Evolutionary conservation across 2,329 filamentous ascomycete species (phyloP).

Genomic region (Talaromyces sp.): DNA sequence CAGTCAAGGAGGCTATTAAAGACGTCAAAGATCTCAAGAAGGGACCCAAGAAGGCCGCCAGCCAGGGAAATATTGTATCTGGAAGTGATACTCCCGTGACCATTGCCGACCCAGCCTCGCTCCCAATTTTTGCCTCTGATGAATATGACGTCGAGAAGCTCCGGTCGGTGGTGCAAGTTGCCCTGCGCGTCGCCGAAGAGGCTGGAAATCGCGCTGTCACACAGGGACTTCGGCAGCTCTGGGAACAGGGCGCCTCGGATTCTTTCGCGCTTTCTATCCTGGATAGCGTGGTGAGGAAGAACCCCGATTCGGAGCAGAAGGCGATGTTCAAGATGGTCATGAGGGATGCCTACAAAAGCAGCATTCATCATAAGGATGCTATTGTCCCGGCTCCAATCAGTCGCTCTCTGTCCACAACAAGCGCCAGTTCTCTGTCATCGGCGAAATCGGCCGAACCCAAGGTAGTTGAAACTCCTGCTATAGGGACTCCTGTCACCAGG

Average conservation of each 20-base stretch:
- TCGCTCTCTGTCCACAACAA: conserved; percentile 20
- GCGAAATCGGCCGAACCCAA: conserved; percentile 33
- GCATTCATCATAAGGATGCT: conserved; percentile 10
- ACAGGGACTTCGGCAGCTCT: conserved; percentile 23
- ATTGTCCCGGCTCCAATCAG: conserved; percentile 7
- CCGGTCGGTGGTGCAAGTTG: conserved; percentile 20
- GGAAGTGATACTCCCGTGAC: conserved; percentile 14
- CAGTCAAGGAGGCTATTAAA: conserved; percentile 32
- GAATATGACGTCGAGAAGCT: conserved; percentile 25
- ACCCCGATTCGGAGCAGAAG: conserved; percentile 19
- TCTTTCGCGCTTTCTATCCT: conserved; percentile 26
- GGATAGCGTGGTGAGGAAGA: conserved; percentile 23
- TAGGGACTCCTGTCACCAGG: conserved; percentile 6
- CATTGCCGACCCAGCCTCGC: conserved; percentile 12
- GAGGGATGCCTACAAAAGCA: conserved; percentile 21
- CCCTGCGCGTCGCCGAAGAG: conserved; percentile 23
- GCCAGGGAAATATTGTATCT: conserved; percentile 2
- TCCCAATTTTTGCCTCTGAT: conserved; percentile 17
- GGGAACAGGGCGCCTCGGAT: conserved; percentile 23
- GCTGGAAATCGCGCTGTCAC: conserved; percentile 23
- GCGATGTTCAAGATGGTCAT: conserved; percentile 26
- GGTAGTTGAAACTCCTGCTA: not conserved
- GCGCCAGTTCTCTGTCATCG: conserved; percentile 35
- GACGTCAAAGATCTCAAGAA: conserved; percentile 12
- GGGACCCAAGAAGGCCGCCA: conserved; percentile 12